Evolutionary conservation across 495 filamentous ascomycete genomes (phyloP).

Genomic region (Cairneyella variabilis): DNA sequence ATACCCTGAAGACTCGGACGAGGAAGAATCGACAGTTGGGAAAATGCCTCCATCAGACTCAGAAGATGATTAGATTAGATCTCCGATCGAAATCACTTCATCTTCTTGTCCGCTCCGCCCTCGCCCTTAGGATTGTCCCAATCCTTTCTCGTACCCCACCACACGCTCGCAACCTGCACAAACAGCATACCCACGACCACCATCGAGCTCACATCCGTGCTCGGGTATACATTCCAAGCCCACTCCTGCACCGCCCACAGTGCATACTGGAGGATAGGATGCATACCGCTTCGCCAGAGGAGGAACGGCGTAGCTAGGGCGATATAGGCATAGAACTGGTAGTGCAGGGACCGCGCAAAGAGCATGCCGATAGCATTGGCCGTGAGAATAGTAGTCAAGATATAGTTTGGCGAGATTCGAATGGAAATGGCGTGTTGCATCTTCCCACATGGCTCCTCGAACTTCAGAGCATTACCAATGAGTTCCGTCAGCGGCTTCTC

Average conservation of each 20-base stretch:
- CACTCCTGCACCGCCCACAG: constrained; percentile 87
- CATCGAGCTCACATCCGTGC: constrained; percentile 72
- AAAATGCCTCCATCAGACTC: constrained; percentile 71
- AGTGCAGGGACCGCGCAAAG: constrained; percentile 88
- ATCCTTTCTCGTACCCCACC: constrained; percentile 54
- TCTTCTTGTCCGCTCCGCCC: constrained; percentile 21
- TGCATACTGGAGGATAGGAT: constrained; percentile 65
- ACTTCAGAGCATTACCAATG: constrained; percentile 46
- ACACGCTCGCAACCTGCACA: constrained; percentile 58
- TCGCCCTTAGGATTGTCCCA: constrained; percentile 22
- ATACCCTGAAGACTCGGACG: constrained; percentile 56
- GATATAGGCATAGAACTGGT: constrained; percentile 94
- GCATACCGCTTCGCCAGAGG: constrained; percentile 75
- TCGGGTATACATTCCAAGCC: constrained; percentile 98
- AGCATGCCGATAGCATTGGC: constrained; percentile 83
- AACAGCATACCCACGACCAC: constrained; percentile 71
- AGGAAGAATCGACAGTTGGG: constrained; percentile 74
- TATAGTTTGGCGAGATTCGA: constrained; percentile 66
- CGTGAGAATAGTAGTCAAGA: constrained; percentile 73
- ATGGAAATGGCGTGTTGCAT: constrained; percentile 51
- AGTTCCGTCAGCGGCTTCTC: constrained; percentile 41
- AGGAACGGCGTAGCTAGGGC: constrained; percentile 90
- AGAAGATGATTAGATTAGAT: constrained; percentile 44
- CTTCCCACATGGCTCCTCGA: constrained; percentile 49
- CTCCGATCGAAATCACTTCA: too few species aligned